Percentiles rank a stretch among this genome's conserved stretches.
phyloP scores from a whole-genome alignment of 768 basidiomycete genomes.

The Inosperma sp. region DNA sequence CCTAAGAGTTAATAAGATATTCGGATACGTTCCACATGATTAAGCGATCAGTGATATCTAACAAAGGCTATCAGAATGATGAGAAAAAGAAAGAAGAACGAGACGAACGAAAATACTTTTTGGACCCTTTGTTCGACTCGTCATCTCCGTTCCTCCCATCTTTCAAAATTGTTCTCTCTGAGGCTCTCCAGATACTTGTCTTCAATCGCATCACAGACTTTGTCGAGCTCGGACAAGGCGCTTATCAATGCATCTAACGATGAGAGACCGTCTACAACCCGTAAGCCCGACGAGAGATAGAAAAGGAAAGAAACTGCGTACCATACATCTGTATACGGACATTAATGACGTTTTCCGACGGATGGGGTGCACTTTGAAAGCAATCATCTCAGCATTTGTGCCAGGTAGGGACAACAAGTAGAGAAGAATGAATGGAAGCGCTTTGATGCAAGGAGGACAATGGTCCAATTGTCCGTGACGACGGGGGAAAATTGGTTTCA shows the following conservation, averaged over 20 bases:
- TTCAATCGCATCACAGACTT: conserved; percentile 67
- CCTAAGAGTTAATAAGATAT: too few species aligned
- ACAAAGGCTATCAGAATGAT: too few species aligned
- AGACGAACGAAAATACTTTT: too few species aligned
- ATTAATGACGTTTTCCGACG: conserved; percentile 94
- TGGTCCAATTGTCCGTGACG: neutral
- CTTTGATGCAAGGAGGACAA: too few species aligned
- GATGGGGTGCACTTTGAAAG: conserved; percentile 88
- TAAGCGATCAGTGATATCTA: too few species aligned
- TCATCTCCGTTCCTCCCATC: conserved; percentile 68
- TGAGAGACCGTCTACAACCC: conserved; percentile 69
- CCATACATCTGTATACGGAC: conserved; percentile 99
- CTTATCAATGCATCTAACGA: conserved; percentile 74
- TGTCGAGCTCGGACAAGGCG: conserved; percentile 74
- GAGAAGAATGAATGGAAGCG: too few species aligned
- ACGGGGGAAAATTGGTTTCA: conserved; percentile 23
- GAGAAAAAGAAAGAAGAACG: too few species aligned
- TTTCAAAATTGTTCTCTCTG: conserved; percentile 48
- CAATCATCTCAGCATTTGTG: too few species aligned
- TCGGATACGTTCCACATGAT: too few species aligned
- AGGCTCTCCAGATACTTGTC: conserved; percentile 63
- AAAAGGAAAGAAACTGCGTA: conserved; percentile 36
- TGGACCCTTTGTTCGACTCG: too few species aligned
- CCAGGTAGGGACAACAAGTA: too few species aligned
- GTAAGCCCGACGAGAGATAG: neutral